Percentiles rank a stretch among this genome's conserved stretches.
Evolutionary conservation across 1,284 basidiomycete genomes (phyloP).

Genomic region (Porodaedalea pini): DNA sequence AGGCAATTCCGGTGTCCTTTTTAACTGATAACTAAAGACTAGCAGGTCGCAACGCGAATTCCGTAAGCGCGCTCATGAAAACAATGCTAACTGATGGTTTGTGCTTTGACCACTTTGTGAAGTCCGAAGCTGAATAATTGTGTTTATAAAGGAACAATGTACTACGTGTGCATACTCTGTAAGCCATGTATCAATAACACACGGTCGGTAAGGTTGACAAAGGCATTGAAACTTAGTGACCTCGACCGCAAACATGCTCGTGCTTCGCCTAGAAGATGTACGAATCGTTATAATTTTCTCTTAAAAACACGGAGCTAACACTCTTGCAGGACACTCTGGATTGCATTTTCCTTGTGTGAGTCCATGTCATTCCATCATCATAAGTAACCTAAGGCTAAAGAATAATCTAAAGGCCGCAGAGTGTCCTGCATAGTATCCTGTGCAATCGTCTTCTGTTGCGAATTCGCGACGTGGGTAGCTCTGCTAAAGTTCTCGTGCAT

Average conservation of each 20-base stretch:
- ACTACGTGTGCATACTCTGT: slow-evolving; percentile 9
- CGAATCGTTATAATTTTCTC: neutral
- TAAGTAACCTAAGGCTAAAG: neutral
- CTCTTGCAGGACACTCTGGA: neutral
- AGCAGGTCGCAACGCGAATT: neutral
- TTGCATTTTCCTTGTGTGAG: slow-evolving; percentile 2
- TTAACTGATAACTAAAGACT: neutral
- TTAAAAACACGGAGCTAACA: neutral
- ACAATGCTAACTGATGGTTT: slow-evolving; percentile 11
- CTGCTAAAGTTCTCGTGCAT: no score
- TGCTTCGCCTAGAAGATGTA: slow-evolving; percentile 5
- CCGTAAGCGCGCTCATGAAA: neutral
- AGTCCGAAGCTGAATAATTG: neutral
- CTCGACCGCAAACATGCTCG: slow-evolving; percentile 4
- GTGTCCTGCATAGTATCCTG: slow-evolving; percentile 13
- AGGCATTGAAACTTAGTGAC: neutral
- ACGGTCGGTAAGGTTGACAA: neutral
- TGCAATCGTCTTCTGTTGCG: slow-evolving; percentile 12
- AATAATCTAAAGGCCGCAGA: slow-evolving; percentile 4
- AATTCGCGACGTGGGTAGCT: neutral
- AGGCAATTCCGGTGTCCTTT: neutral
- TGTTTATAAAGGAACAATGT: slow-evolving; percentile 1
- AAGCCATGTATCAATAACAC: neutral
- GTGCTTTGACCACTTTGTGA: neutral
- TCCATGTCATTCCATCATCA: neutral